Evolutionary conservation across 352 stramenopile genomes (phyloP).

Genomic region (Globisporangium paddicum): DNA sequence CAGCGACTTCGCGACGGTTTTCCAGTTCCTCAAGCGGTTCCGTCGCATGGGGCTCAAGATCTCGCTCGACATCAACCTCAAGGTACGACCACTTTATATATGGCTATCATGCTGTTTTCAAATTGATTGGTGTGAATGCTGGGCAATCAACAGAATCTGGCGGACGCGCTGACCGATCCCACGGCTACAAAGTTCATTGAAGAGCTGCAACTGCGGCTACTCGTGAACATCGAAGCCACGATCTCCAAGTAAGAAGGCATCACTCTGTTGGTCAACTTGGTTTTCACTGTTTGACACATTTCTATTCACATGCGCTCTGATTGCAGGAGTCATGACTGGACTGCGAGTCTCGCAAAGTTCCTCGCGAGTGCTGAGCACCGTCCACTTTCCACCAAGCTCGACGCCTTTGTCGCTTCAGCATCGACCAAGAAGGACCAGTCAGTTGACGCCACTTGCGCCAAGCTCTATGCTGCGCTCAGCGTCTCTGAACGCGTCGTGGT

Average conservation of each 20-base stretch:
- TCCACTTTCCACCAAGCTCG: constrained; percentile 5
- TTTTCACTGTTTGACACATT: not conserved
- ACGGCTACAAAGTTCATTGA: constrained; percentile 28
- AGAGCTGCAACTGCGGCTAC: constrained; percentile 42
- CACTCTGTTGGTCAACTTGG: not conserved
- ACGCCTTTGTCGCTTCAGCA: constrained; percentile 6
- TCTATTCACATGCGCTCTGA: not conserved
- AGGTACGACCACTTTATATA: constrained; percentile 19
- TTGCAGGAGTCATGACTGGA: constrained; percentile 41
- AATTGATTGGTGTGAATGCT: not conserved
- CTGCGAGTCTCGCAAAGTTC: constrained; percentile 40
- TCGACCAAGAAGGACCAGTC: constrained; percentile 14
- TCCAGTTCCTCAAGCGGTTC: constrained; percentile 69
- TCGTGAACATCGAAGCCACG: constrained; percentile 38
- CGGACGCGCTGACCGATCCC: constrained; percentile 27
- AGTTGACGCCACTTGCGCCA: constrained; percentile 12
- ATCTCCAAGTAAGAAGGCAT: constrained; percentile 46
- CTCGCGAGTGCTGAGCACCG: constrained; percentile 30
- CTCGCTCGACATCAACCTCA: constrained; percentile 31
- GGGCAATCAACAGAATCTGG: constrained; percentile 21
- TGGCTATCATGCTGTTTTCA: not conserved
- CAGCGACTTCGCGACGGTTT: constrained; percentile 52
- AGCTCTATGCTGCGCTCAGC: constrained; percentile 41
- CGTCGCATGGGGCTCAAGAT: constrained; percentile 50
- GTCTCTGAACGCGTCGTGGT: constrained; percentile 38